Conservation (phyloP, 2,329 filamentous ascomycete species). For the Penicillium sp. region DNA sequence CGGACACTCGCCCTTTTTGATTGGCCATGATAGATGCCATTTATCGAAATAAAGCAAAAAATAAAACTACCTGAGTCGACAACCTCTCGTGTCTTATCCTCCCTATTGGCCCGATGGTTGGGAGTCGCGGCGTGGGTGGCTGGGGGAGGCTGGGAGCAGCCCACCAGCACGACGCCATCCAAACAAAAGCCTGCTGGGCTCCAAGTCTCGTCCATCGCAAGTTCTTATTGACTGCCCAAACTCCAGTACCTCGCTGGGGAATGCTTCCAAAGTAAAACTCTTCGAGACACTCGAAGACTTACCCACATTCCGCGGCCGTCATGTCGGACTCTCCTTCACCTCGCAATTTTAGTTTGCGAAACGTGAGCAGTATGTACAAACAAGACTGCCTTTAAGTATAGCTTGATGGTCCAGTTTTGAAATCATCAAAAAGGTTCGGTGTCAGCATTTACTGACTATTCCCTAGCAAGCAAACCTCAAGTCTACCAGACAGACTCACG, state of each 20-base stretch:
- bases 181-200: constrained; percentile 32
- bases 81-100: constrained; percentile 26
- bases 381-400: not conserved
- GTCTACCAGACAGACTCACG: constrained; percentile 50
- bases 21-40: constrained; percentile 11
- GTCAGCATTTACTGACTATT: constrained; percentile 20
- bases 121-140: constrained; percentile 24
- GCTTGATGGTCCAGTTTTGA: not conserved
- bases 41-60: constrained; percentile 17
- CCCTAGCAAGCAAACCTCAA: constrained; percentile 52
- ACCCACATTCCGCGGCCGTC: constrained; percentile 27
- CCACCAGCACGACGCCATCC: constrained; percentile 26
- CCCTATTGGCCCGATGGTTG: constrained; percentile 28
- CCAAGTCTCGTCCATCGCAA: constrained; percentile 16
- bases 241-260: constrained; percentile 20
- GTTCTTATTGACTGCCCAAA: constrained; percentile 23
- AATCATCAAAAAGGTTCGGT: not conserved
- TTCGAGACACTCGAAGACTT: constrained; percentile 25
- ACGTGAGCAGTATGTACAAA: constrained; percentile 33
- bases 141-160: constrained; percentile 35
- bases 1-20: constrained; percentile 12
- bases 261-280: constrained; percentile 32
- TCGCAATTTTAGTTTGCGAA: constrained; percentile 34
- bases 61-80: constrained; percentile 21
- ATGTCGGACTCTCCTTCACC: constrained; percentile 27